Conservation (phyloP, 768 basidiomycete species). For the Exidia glandulosa region DNA sequence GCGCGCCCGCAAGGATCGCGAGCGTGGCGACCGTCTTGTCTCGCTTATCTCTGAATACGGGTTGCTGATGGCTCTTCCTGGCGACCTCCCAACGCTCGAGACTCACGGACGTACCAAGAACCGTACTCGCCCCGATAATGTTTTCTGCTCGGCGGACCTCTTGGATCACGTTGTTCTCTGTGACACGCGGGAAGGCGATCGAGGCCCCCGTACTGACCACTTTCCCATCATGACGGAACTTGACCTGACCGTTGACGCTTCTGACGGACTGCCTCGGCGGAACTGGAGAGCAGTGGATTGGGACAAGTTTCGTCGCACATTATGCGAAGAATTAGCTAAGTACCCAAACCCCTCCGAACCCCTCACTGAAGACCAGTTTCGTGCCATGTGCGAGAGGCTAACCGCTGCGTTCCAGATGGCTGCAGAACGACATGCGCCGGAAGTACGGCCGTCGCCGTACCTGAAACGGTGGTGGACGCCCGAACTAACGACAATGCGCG, state of each 20-base stretch:
- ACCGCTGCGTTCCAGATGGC: constrained; percentile 9
- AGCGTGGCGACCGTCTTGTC: constrained; percentile 25
- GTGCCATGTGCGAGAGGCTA: constrained; percentile 1
- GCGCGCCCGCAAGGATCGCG: not conserved
- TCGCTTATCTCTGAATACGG: too few relatives aligned
- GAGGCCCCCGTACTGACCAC: constrained; percentile 27
- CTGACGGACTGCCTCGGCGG: not conserved
- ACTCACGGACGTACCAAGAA: too few relatives aligned
- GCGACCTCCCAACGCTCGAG: too few relatives aligned
- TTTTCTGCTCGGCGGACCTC: constrained; percentile 20
- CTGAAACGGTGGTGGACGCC: constrained; percentile 24
- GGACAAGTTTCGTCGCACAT: constrained; percentile 15
- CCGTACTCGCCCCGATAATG: constrained; percentile 31
- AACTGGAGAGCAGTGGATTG: too few relatives aligned
- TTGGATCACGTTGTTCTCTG: constrained; percentile 17
- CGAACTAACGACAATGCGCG: constrained; percentile 14
- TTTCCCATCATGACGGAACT: constrained; percentile 25
- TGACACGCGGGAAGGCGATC: constrained; percentile 7
- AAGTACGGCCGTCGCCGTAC: constrained; percentile 10
- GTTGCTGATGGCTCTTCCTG: too few relatives aligned
- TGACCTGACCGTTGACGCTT: not conserved
- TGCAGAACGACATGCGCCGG: constrained; percentile 12
- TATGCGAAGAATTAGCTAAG: constrained; percentile 5
- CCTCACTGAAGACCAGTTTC: constrained; percentile 1
- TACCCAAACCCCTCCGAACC: not conserved